phyloP scores from a whole-genome alignment of 2,329 filamentous ascomycete species.

The Onygenales sp. region DNA sequence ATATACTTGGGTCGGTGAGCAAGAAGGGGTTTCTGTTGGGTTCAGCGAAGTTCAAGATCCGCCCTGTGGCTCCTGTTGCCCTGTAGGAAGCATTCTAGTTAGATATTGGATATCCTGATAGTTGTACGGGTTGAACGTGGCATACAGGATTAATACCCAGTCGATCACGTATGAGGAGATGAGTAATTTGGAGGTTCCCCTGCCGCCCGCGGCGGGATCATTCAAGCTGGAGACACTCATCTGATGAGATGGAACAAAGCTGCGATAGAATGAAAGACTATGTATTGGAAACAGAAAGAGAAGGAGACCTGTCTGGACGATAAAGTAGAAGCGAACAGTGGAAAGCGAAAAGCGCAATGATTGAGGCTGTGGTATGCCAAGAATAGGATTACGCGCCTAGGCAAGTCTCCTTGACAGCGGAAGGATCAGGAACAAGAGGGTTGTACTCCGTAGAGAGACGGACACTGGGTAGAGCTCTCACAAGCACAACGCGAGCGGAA shows the following conservation, averaged over 20 bases:
- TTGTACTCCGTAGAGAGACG: too few relatives aligned
- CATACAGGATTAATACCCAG: slow-evolving; percentile 59
- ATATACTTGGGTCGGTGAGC: slow-evolving; percentile 65
- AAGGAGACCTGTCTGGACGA: too few relatives aligned
- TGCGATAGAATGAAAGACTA: too few relatives aligned
- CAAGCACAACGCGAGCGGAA: too few relatives aligned
- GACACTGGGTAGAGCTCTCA: too few relatives aligned
- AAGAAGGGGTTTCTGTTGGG: slow-evolving; percentile 65
- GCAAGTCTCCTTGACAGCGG: too few relatives aligned
- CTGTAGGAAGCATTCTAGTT: slow-evolving; percentile 22
- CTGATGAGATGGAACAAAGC: not conserved
- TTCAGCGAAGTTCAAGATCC: slow-evolving; percentile 47
- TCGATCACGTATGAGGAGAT: slow-evolving; percentile 61
- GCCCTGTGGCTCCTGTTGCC: slow-evolving; percentile 50
- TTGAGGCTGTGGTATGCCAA: too few relatives aligned
- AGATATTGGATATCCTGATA: not conserved
- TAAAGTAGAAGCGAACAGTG: too few relatives aligned
- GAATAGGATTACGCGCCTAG: too few relatives aligned
- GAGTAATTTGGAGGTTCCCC: slow-evolving; percentile 40
- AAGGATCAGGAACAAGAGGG: too few relatives aligned
- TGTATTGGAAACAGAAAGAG: too few relatives aligned
- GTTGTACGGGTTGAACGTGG: slow-evolving; percentile 1
- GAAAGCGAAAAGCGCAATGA: too few relatives aligned
- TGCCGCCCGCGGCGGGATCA: not conserved
- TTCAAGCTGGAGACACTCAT: not conserved